These are phyloP conservation scores for Cucumis sativus DNA, from an alignment of 306 rosid species.

Conservation along the genomic window DNA sequence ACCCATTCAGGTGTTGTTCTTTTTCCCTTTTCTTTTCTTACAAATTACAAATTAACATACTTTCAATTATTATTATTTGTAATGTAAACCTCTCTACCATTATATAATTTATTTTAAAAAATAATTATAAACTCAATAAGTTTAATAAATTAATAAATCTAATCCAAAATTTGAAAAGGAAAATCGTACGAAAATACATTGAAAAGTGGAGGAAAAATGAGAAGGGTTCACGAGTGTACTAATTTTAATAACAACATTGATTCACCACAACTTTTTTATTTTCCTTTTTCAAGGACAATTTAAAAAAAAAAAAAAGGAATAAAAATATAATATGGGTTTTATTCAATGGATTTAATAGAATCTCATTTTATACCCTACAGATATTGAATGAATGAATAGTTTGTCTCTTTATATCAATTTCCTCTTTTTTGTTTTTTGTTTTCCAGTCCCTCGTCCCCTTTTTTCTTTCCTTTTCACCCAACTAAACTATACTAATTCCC, in stretches of 20 bases:
- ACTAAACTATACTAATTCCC: not conserved
- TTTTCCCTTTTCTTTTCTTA: no score
- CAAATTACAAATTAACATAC: no score
- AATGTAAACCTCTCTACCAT: no score
- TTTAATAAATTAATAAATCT: no score
- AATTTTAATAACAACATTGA: not conserved
- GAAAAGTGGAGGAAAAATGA: not conserved
- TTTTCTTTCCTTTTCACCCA: not conserved
- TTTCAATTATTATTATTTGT: no score
- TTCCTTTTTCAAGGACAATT: not conserved
- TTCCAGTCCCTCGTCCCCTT: not conserved
- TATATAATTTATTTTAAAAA: no score
- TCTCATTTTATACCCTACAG: not conserved
- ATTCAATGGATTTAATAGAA: not conserved
- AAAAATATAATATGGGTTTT: not conserved
- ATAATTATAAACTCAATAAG: no score
- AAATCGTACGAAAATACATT: no score
- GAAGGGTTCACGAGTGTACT: not conserved
- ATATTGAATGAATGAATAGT: not conserved
- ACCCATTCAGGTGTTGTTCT: not conserved
- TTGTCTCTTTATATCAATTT: not conserved
- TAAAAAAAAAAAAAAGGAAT: no score
- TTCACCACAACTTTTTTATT: not conserved
- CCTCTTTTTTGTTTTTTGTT: not conserved
- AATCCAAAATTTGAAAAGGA: no score